Evolutionary conservation across 768 basidiomycete species (phyloP).

Genomic region (Goffeauzyma gilvescens): DNA sequence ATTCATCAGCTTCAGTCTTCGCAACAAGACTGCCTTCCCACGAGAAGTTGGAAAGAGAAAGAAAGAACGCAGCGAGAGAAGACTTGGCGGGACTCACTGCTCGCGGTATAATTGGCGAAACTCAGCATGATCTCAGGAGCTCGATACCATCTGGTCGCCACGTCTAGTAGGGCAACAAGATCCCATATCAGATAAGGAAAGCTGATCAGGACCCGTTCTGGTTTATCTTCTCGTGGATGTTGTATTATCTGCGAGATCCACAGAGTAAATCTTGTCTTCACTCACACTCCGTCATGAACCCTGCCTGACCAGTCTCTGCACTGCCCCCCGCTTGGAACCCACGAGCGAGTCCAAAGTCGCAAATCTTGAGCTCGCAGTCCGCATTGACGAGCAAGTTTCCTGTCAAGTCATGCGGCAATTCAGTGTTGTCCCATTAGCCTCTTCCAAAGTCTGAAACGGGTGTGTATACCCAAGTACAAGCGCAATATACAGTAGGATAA

Average conservation of each 20-base stretch:
- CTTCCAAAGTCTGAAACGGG: too few relatives aligned
- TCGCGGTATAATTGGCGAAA: conserved; percentile 34
- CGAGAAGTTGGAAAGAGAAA: too few relatives aligned
- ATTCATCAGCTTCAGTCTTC: too few relatives aligned
- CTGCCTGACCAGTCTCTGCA: conserved; percentile 41
- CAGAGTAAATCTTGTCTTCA: neutral
- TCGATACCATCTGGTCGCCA: conserved; percentile 96
- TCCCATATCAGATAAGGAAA: neutral
- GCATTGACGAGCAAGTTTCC: conserved; percentile 88
- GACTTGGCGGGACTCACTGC: conserved; percentile 21
- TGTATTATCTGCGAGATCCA: conserved; percentile 2
- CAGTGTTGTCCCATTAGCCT: too few relatives aligned
- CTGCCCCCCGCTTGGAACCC: conserved; percentile 62
- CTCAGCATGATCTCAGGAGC: conserved; percentile 99
- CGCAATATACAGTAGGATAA: too few relatives aligned
- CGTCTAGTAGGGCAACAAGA: too few relatives aligned
- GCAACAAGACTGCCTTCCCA: too few relatives aligned
- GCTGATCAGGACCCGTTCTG: conserved; percentile 10
- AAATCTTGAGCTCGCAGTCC: conserved; percentile 64
- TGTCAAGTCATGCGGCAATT: too few relatives aligned
- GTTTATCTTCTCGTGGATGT: neutral
- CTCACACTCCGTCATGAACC: conserved; percentile 96
- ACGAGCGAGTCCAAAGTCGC: conserved; percentile 91
- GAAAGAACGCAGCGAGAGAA: too few relatives aligned
- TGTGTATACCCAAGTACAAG: too few relatives aligned